phyloP scores from a whole-genome alignment of 2,329 filamentous ascomycete species.

The Albifimbria verrucaria region DNA sequence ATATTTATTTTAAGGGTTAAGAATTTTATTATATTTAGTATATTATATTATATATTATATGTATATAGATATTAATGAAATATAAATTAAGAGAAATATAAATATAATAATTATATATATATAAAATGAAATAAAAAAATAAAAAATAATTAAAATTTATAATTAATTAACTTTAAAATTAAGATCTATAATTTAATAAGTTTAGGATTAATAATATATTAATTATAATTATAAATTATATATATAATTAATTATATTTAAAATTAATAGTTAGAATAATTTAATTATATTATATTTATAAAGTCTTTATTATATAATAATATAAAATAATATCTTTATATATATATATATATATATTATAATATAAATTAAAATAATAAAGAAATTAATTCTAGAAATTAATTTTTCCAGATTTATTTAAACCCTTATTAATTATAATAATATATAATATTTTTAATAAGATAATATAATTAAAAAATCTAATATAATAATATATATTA shows the following conservation, averaged over 20 bases:
- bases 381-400: too few species aligned
- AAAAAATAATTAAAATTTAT: constrained; percentile 2
- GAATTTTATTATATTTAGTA: background rate
- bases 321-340: background rate
- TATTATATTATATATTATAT: background rate
- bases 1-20: background rate
- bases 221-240: background rate
- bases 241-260: background rate
- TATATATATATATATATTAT: background rate
- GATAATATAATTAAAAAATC: background rate
- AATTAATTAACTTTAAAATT: too few species aligned
- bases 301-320: background rate
- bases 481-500: background rate
- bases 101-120: background rate
- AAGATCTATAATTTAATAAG: background rate
- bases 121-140: background rate
- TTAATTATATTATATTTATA: background rate
- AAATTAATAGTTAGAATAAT: background rate
- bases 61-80: background rate
- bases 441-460: background rate
- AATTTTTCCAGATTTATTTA: background rate
- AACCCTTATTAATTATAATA: background rate
- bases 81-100: constrained; percentile 2
- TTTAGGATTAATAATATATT: background rate
- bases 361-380: background rate